These are phyloP conservation scores for Draba incana DNA, from an alignment of 345 rosid species.

Conservation along the genomic window DNA sequence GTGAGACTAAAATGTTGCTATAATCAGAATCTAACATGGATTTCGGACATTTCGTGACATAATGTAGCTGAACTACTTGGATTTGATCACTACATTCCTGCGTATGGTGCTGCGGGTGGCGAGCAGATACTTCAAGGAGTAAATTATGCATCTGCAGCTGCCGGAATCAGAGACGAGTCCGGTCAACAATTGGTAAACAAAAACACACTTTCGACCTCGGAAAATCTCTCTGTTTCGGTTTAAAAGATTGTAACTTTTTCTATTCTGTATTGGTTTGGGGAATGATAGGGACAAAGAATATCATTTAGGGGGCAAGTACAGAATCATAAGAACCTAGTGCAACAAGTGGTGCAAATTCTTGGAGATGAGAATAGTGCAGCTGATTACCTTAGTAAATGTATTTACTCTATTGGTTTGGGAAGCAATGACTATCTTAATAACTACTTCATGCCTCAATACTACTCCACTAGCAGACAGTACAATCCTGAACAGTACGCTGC, in stretches of 20 bases:
- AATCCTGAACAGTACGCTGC: constrained; percentile 63
- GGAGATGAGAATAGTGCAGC: constrained; percentile 63
- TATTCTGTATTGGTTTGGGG: not conserved
- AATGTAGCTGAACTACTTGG: constrained; percentile 65
- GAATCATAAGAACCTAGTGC: constrained; percentile 64
- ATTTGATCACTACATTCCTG: constrained; percentile 59
- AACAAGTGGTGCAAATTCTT: constrained; percentile 58
- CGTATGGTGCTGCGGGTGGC: constrained; percentile 58
- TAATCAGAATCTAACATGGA: constrained; percentile 11
- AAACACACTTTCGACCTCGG: constrained; percentile 1
- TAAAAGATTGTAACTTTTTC: not conserved
- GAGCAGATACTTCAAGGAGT: constrained; percentile 62
- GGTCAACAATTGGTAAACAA: constrained; percentile 73
- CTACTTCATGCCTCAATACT: constrained; percentile 79
- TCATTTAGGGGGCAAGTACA: constrained; percentile 73
- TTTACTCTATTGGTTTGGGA: constrained; percentile 74
- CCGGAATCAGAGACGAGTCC: constrained; percentile 83
- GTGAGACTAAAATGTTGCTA: constrained; percentile 2
- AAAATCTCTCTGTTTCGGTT: constrained; percentile 6
- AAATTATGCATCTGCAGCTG: constrained; percentile 87
- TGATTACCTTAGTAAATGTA: constrained; percentile 61
- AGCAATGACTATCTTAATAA: constrained; percentile 96
- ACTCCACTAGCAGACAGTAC: constrained; percentile 56
- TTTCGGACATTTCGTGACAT: not conserved
- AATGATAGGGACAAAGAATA: constrained; percentile 70